Evolutionary conservation across 2,329 filamentous ascomycete species (phyloP).

Genomic region (Stachybotrys chlorohalonatus): DNA sequence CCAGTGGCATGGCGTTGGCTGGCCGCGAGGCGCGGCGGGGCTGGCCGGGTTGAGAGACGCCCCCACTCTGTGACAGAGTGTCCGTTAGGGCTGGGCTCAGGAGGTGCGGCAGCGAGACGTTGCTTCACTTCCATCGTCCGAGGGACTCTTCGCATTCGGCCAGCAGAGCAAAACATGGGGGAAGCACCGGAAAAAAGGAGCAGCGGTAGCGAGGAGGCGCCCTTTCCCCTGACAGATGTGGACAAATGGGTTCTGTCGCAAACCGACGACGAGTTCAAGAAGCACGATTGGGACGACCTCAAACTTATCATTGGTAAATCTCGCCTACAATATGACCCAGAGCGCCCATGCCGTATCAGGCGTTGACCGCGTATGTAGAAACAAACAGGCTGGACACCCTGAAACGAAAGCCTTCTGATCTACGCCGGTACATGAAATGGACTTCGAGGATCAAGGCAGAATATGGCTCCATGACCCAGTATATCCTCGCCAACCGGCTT

Average conservation of each 20-base stretch:
- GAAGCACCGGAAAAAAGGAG: slow-evolving; percentile 19
- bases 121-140: not conserved
- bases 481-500: slow-evolving; percentile 65
- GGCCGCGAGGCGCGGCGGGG: not conserved
- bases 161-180: slow-evolving; percentile 23
- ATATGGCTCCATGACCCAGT: slow-evolving; percentile 74
- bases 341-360: not conserved
- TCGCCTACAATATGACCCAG: not conserved
- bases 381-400: slow-evolving; percentile 61
- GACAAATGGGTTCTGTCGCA: slow-evolving; percentile 50
- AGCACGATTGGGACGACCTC: slow-evolving; percentile 66
- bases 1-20: not conserved
- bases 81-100: not conserved
- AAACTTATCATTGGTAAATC: slow-evolving; percentile 54
- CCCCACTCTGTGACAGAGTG: not conserved
- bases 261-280: slow-evolving; percentile 61
- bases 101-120: too few species aligned
- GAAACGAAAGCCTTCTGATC: slow-evolving; percentile 70
- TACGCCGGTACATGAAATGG: slow-evolving; percentile 73
- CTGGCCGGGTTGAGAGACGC: not conserved
- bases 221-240: slow-evolving; percentile 51
- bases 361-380: slow-evolving; percentile 18
- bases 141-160: not conserved
- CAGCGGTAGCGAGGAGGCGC: slow-evolving; percentile 23
- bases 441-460: slow-evolving; percentile 58